phyloP scores from a whole-genome alignment of 768 basidiomycete species.

The Boletus patriciae region DNA sequence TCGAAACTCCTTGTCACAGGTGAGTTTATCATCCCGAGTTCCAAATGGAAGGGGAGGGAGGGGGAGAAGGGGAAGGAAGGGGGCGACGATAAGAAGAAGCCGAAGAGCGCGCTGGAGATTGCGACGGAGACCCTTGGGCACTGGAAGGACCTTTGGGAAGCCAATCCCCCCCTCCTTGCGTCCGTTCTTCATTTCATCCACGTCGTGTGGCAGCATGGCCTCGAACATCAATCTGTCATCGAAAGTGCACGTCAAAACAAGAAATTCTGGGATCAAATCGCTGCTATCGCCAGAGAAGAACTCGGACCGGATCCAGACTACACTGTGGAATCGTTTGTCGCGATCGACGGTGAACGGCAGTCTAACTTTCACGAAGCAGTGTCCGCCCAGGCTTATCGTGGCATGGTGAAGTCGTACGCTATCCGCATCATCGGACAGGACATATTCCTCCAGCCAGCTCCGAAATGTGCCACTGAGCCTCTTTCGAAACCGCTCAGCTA shows the following conservation, averaged over 20 bases:
- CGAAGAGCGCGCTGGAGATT: constrained; percentile 61
- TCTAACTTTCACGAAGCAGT: constrained; percentile 61
- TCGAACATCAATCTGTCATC: constrained; percentile 66
- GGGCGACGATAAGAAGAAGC: constrained; percentile 32
- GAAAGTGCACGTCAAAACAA: constrained; percentile 54
- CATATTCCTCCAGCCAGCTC: constrained; percentile 58
- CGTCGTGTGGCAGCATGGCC: constrained; percentile 75
- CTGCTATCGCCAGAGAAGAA: constrained; percentile 62
- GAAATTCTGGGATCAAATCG: constrained; percentile 70
- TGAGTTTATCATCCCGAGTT: constrained; percentile 52
- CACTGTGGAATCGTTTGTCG: constrained; percentile 47
- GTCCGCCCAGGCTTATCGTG: constrained; percentile 64
- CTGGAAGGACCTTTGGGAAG: constrained; percentile 77
- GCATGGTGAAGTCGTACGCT: constrained; percentile 70
- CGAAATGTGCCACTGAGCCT: constrained; percentile 37
- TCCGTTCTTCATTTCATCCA: constrained; percentile 75
- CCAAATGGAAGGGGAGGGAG: constrained; percentile 42
- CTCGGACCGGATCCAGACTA: constrained; percentile 75
- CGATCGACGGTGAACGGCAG: constrained; percentile 41
- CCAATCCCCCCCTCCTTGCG: constrained; percentile 73
- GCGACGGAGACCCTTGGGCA: constrained; percentile 63
- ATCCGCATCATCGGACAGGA: constrained; percentile 74
- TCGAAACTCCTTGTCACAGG: constrained; percentile 78
- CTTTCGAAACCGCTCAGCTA: constrained; percentile 60
- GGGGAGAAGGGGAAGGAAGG: constrained; percentile 23